A percentile compares a stretch with the other conserved stretches of the same genome.
phyloP scores from a whole-genome alignment of 495 filamentous ascomycete genomes.

The Melanomma pulvis-pyrius region DNA sequence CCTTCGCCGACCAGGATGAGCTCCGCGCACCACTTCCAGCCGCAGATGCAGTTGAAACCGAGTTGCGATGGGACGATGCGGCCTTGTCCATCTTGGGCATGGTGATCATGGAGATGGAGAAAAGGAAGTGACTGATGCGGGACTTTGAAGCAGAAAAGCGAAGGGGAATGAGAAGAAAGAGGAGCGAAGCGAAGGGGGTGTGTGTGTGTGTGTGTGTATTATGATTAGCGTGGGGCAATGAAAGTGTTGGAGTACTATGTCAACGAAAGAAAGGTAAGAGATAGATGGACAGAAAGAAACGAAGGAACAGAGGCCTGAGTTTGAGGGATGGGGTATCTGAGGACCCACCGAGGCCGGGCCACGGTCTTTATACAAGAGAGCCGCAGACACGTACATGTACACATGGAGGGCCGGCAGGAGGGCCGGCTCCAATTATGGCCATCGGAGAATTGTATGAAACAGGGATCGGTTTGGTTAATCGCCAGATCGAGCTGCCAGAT shows the following conservation, averaged over 20 bases:
- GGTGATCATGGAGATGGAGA: constrained; percentile 29
- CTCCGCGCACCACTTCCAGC: constrained; percentile 26
- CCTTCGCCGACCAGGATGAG: constrained; percentile 61
- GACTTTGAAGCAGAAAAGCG: background rate
- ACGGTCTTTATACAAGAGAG: constrained; percentile 31
- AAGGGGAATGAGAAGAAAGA: constrained; percentile 8
- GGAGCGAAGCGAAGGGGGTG: constrained; percentile 3
- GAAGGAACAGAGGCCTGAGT: constrained; percentile 16
- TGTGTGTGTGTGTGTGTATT: constrained; percentile 16
- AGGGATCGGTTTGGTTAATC: constrained; percentile 37
- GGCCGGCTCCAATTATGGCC: constrained; percentile 32
- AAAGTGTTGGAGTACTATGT: constrained; percentile 14
- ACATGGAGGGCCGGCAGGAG: constrained; percentile 8
- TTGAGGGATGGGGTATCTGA: constrained; percentile 31
- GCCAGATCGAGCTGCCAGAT: constrained; percentile 21
- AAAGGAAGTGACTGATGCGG: constrained; percentile 6
- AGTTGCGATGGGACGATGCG: constrained; percentile 21
- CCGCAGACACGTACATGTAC: constrained; percentile 5
- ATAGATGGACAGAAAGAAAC: constrained; percentile 34
- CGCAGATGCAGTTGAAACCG: constrained; percentile 30
- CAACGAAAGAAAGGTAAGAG: constrained; percentile 29
- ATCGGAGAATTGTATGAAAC: constrained; percentile 35
- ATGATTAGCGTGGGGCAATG: constrained; percentile 28
- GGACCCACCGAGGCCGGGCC: constrained; percentile 10
- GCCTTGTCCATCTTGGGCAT: constrained; percentile 40